Base-by-base conservation (phyloP, 2,329 filamentous ascomycete species). In the Colletotrichum sp. region DNA sequence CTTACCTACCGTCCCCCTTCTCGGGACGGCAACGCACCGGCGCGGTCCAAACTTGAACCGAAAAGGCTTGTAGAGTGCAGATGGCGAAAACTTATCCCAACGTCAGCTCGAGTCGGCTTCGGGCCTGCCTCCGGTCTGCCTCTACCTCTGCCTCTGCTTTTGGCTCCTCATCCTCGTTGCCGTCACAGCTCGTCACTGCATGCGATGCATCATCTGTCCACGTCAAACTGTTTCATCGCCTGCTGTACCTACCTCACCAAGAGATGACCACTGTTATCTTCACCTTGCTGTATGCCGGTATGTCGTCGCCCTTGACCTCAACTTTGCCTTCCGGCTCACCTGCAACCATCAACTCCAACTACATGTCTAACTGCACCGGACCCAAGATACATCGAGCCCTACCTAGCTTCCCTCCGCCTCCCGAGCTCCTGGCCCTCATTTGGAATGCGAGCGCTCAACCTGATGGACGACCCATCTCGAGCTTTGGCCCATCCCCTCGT, bases 71-170 rank as follows among this genome's bases (percentile, higher is more conserved):
- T 13, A 64, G 24, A 15, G 39, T 24, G n/a, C 59, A 71, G 39
- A 48, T 48, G 39, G 39, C 39, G 9, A 48, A 48, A 74, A 74
- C 72, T 66, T 74, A 74, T 60, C 67, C 60, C 60, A 71, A 74
- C 72, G 34, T 72, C 72, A 74, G 28, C 26, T 68, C 39, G n/a
- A 71, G 72, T 66, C 72, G 48, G 28, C 32, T 66, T 59, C 72
- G 60, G 67, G 52, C 67, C 52, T 71, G 34, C 18, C 67, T 71
- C 72, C 72, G 72, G 48, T 60, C 52, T 59, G 52, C 12, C 15
- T 60, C 63, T 21, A 10, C 12, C 32, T 34, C 32, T 34, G 32
- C 32, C 32, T 68, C 52, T 59, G 52, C 12, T 4, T 60, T 39
- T 24, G 63, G 7, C 48, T 61, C 48, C 61, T 18, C 43, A 26